Conservation (phyloP, 306 rosid species). For the Quillaja saponaria region DNA sequence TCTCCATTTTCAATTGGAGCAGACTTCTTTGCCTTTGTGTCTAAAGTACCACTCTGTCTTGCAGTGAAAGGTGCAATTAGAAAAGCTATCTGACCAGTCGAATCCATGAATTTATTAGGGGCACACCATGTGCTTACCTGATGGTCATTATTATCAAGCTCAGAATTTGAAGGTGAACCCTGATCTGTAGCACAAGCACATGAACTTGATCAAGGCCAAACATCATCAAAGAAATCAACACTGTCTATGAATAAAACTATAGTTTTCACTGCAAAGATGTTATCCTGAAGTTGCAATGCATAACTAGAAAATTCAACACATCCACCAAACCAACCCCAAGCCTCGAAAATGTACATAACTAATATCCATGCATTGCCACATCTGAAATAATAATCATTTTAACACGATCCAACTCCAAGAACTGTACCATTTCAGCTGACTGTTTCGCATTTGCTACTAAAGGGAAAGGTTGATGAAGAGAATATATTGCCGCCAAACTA, state of each 20-base stretch:
- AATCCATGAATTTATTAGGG: not conserved
- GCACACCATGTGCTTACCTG: slow-evolving; percentile 47
- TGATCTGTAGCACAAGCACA: slow-evolving; percentile 53
- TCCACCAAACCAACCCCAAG: slow-evolving; percentile 15
- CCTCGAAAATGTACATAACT: slow-evolving; percentile 7
- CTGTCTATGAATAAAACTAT: slow-evolving; percentile 12
- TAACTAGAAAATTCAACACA: slow-evolving; percentile 28
- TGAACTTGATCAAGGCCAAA: slow-evolving; percentile 25
- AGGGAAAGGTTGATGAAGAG: slow-evolving; percentile 12
- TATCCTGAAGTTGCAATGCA: slow-evolving; percentile 18
- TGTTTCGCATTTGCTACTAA: slow-evolving; percentile 17
- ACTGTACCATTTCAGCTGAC: slow-evolving; percentile 21
- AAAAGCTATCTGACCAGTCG: slow-evolving; percentile 19
- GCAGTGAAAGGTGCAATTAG: slow-evolving; percentile 39
- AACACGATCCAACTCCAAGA: slow-evolving; percentile 31
- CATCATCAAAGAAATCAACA: slow-evolving; percentile 24
- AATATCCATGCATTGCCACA: not conserved
- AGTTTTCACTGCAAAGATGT: slow-evolving; percentile 20
- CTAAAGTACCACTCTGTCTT: slow-evolving; percentile 62
- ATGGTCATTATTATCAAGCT: slow-evolving; percentile 48
- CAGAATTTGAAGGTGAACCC: slow-evolving; percentile 51
- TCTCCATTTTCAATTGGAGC: slow-evolving; percentile 53
- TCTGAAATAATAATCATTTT: slow-evolving; percentile 17
- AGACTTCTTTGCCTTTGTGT: slow-evolving; percentile 38
- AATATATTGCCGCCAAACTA: slow-evolving; percentile 28